These are phyloP conservation scores for Eucalyptus virginea DNA, from an alignment of 345 rosid genomes.

Conservation along the genomic window DNA sequence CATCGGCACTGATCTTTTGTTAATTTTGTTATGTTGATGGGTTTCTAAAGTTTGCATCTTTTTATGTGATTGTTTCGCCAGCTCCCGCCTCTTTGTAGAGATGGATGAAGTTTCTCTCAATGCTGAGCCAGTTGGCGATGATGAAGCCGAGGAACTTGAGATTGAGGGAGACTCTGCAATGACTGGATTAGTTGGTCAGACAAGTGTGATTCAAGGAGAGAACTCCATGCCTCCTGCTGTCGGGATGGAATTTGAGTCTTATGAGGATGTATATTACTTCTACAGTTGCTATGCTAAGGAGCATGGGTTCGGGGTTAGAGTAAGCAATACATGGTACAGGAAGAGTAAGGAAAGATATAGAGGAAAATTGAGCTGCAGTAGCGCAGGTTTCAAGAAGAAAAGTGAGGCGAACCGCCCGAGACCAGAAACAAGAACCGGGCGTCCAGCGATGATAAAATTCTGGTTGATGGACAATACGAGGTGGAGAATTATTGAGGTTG, in stretches of 20 bases:
- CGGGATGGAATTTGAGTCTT: constrained; percentile 76
- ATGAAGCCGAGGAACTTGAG: constrained; percentile 19
- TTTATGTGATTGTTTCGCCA: not conserved
- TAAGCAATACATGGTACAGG: constrained; percentile 79
- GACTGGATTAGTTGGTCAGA: constrained; percentile 2
- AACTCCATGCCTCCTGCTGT: constrained; percentile 33
- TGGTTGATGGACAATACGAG: constrained; percentile 45
- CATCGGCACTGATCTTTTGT: not conserved
- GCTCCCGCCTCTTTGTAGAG: not conserved
- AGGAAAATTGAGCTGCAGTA: constrained; percentile 78
- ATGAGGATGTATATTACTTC: constrained; percentile 69
- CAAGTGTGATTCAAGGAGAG: constrained; percentile 17
- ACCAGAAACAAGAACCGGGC: constrained; percentile 77
- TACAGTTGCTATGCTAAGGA: constrained; percentile 70
- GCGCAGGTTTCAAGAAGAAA: constrained; percentile 76
- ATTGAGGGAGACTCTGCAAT: constrained; percentile 1
- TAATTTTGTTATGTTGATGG: not conserved
- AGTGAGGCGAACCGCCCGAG: constrained; percentile 56
- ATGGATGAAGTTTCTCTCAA: constrained; percentile 48
- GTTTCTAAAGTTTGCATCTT: not conserved
- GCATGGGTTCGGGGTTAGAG: constrained; percentile 68
- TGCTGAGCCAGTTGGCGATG: constrained; percentile 21
- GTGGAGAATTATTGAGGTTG: constrained; percentile 75
- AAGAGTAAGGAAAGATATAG: constrained; percentile 86
- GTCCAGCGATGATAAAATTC: constrained; percentile 72